Conservation (phyloP, 2,329 filamentous ascomycete species). For the Xylaria sp. region DNA sequence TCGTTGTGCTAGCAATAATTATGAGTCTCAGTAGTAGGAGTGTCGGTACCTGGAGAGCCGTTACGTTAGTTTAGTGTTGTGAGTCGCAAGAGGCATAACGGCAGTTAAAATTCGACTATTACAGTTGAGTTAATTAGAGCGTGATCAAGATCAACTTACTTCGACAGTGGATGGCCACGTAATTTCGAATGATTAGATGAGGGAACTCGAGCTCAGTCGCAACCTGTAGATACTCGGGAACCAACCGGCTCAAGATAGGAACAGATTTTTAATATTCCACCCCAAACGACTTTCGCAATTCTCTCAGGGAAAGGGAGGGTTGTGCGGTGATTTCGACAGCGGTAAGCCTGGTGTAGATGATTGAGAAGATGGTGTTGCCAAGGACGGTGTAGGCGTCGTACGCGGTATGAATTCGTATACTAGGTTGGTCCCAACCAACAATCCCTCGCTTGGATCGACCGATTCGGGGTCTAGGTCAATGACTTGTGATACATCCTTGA, state of each 20-base stretch:
- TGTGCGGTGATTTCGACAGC: slow-evolving; percentile 11
- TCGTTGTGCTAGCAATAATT: not conserved
- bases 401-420: slow-evolving; percentile 7
- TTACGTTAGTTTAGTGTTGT: not conserved
- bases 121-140: not conserved
- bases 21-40: not conserved
- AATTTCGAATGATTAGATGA: not conserved
- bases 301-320: slow-evolving; percentile 5
- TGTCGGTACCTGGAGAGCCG: not conserved
- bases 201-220: not conserved
- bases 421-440: slow-evolving; percentile 17
- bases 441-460: not conserved
- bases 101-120: not conserved
- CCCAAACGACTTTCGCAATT: not conserved
- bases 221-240: too few relatives aligned
- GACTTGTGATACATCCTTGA: not conserved
- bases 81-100: not conserved
- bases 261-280: not conserved
- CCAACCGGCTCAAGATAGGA: not conserved
- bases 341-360: slow-evolving; percentile 11
- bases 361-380: not conserved
- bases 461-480: not conserved
- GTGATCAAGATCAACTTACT: slow-evolving; percentile 1
- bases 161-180: not conserved
- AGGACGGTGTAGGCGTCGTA: not conserved